Base-by-base conservation (phyloP, 2,329 filamentous ascomycete species). In the Colletotrichum sp. region DNA sequence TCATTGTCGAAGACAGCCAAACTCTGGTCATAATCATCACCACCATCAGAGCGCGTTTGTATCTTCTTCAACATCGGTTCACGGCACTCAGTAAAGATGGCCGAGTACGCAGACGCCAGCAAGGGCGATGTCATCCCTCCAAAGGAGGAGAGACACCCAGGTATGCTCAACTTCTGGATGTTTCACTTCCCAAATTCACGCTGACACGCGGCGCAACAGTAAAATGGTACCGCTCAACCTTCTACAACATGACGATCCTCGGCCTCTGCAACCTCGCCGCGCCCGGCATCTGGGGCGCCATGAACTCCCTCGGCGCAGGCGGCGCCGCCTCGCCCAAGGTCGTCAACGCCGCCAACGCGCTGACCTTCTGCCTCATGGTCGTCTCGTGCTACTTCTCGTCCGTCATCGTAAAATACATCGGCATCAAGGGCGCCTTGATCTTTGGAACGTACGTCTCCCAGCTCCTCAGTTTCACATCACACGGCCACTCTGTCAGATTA, bases 361-460 rank as follows among this genome's bases (percentile, higher is more conserved):
- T 95, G 52, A 94, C 93, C 0, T 95, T 95, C 80, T 92, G 92
- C 63, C 88, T 95, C 9, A 95, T 95, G 93, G 92, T 95, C 0
- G 80, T 95, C 0, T 93, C 92, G 0, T 95, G 93, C 80, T 92
- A 89, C 80, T 90, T 95, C 64, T 91, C 90, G 0, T 92, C 91
- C 69, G 87, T 90, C 0, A 83, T 95, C 8, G 92, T 95, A 1
- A 89, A 89, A 34, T 92, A 91, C 61, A 90, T 95, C 55, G 94
- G 94, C 0, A 93, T 96, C 77, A 94, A 94, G 79, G 91, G 91
- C 66, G 90, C 93, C 0, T 84, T 96, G 16, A 90, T 95, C n/a
- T 87, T 95, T 57, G 94, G 94, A 64, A 95, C 93, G 86, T 89
- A 79, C 79, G 88, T 83, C 4, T 11, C 6, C 3, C 4, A 8